Conservation (phyloP, 1,284 basidiomycete genomes). For the Cutaneotrichosporon cavernicola region DNA sequence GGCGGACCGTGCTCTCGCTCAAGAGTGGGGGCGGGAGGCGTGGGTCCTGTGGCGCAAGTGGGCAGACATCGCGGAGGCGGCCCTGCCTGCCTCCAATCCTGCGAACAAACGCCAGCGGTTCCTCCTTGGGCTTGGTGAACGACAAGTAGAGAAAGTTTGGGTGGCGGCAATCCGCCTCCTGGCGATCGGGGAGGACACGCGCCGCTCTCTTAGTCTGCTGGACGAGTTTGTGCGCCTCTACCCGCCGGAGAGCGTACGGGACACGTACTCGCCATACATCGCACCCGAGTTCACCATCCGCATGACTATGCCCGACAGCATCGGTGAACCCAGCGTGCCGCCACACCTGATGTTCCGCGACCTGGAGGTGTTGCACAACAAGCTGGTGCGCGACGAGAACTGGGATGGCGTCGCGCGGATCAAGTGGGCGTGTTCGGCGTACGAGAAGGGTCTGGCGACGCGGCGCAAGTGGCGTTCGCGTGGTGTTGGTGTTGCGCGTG, state of each 20-base stretch:
- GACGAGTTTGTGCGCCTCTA: conserved; percentile 39
- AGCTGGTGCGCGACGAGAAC: conserved; percentile 41
- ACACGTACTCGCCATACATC: conserved; percentile 31
- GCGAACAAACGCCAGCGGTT: conserved; percentile 20
- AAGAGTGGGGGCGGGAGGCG: conserved; percentile 32
- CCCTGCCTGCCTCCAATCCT: conserved; percentile 2
- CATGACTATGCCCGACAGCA: conserved; percentile 32
- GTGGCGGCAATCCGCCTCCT: conserved; percentile 38
- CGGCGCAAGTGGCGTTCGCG: conserved; percentile 37
- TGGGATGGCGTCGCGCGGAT: conserved; percentile 34
- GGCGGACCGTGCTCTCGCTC: conserved; percentile 26
- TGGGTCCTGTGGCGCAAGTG: conserved; percentile 40
- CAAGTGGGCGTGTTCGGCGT: conserved; percentile 37
- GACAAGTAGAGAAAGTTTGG: conserved; percentile 48
- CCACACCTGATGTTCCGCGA: conserved; percentile 51
- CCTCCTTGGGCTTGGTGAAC: conserved; percentile 39
- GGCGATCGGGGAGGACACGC: conserved; percentile 30
- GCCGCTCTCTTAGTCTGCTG: conserved; percentile 23
- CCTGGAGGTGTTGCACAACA: conserved; percentile 46
- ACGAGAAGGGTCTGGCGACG: conserved; percentile 37
- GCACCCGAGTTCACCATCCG: conserved; percentile 34
- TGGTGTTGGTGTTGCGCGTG: conserved; percentile 29
- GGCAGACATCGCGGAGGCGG: conserved; percentile 4
- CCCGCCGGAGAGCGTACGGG: conserved; percentile 38
- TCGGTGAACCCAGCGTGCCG: conserved; percentile 48